Conservation (phyloP, 495 filamentous ascomycete genomes). For the Podospora pseudopauciseta region DNA sequence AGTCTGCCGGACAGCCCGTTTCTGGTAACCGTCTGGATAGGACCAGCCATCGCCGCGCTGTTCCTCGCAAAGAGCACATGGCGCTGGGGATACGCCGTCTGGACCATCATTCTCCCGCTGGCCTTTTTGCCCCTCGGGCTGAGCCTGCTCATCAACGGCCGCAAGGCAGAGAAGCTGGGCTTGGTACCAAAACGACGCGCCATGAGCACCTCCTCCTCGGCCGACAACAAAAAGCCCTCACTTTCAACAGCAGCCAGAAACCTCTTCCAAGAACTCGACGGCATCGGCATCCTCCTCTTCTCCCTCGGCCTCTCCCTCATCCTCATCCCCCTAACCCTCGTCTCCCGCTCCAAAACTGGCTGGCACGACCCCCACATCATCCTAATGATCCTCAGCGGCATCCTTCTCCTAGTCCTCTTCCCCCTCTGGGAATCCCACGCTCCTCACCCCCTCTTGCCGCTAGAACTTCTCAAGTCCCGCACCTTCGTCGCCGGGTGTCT, state of each 20-base stretch:
- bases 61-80: slow-evolving; percentile 48
- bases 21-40: slow-evolving; percentile 57
- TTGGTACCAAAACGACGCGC: slow-evolving; percentile 27
- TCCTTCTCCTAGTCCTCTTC: slow-evolving; percentile 54
- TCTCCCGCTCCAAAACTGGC: slow-evolving; percentile 42
- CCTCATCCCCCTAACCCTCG: slow-evolving; percentile 60
- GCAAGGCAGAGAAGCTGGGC: slow-evolving; percentile 47
- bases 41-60: slow-evolving; percentile 41
- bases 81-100: slow-evolving; percentile 61
- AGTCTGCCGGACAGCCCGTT: slow-evolving; percentile 59
- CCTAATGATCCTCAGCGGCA: slow-evolving; percentile 53
- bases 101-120: slow-evolving; percentile 54
- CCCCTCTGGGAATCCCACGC: slow-evolving; percentile 55
- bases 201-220: background rate
- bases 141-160: slow-evolving; percentile 53
- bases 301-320: slow-evolving; percentile 57
- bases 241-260: slow-evolving; percentile 28
- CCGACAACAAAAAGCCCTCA: background rate
- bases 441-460: slow-evolving; percentile 56
- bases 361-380: slow-evolving; percentile 56
- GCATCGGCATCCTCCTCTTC: slow-evolving; percentile 53
- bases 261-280: slow-evolving; percentile 58
- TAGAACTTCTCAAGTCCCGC: slow-evolving; percentile 55
- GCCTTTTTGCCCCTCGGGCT: slow-evolving; percentile 50
- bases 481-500: slow-evolving; percentile 61